Evolutionary conservation across 495 filamentous ascomycete genomes (phyloP).

Genomic region (Hamigera avellanea): DNA sequence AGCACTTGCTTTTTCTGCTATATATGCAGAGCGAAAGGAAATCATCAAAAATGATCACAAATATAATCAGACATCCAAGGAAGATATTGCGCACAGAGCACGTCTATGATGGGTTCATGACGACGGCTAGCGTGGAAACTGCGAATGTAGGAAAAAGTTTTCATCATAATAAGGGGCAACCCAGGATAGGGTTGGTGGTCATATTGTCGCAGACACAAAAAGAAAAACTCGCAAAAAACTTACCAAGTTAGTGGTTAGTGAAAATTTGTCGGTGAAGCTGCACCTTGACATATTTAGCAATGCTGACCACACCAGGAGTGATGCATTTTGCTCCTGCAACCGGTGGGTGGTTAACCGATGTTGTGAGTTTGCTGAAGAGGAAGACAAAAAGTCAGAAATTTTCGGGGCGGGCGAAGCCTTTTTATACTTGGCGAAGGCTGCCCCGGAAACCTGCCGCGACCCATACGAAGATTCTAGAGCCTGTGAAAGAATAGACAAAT

Average conservation of each 20-base stretch:
- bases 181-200: background rate
- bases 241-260: no score
- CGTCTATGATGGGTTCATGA: conserved; percentile 34
- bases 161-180: conserved; percentile 25
- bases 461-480: conserved; percentile 21
- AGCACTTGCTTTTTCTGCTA: no score
- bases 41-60: no score
- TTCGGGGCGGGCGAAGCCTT: conserved; percentile 9
- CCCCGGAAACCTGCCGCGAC: conserved; percentile 19
- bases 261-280: no score
- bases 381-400: conserved; percentile 10
- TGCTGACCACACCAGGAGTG: no score
- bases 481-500: no score
- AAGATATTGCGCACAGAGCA: conserved; percentile 35
- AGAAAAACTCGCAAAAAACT: conserved; percentile 9
- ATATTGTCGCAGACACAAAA: conserved; percentile 3
- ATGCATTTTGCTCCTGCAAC: no score
- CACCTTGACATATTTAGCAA: no score
- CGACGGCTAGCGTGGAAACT: conserved; percentile 44
- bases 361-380: no score
- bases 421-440: conserved; percentile 31
- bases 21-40: no score
- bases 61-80: conserved; percentile 40
- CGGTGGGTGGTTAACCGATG: no score
- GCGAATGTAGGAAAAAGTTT: conserved; percentile 40